Conservation (phyloP, 345 rosid species). For the Eutrema heterophyllum region DNA sequence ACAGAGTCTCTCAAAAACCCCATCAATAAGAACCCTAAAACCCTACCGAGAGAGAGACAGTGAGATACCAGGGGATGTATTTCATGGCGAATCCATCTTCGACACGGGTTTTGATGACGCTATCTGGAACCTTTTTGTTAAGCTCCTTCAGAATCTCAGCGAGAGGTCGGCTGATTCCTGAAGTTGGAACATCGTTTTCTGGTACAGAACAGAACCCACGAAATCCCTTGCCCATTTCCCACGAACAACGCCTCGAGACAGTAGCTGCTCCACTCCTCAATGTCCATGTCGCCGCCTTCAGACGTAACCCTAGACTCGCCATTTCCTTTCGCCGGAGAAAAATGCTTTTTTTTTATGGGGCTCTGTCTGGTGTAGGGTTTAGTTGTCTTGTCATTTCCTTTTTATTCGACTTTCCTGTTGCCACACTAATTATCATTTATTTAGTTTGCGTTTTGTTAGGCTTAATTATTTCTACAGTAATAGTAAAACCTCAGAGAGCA, state of each 20-base stretch:
- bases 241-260: not conserved
- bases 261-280: conserved; percentile 11
- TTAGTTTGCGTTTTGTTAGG: not conserved
- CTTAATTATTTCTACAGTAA: not conserved
- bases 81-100: conserved; percentile 60
- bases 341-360: not conserved
- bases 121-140: conserved; percentile 72
- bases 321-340: conserved; percentile 16
- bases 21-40: not conserved
- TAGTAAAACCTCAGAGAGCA: not conserved
- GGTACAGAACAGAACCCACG: conserved; percentile 24
- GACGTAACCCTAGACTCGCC: conserved; percentile 24
- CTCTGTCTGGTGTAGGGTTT: not conserved
- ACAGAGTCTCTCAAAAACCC: not conserved
- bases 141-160: conserved; percentile 68
- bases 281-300: conserved; percentile 15
- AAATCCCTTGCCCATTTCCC: not conserved
- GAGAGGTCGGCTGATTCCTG: conserved; percentile 68
- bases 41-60: not conserved
- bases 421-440: not conserved
- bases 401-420: not conserved
- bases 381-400: not conserved
- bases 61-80: conserved; percentile 70
- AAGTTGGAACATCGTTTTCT: conserved; percentile 45
- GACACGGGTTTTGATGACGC: conserved; percentile 45